Conservation (phyloP, 2,329 filamentous ascomycete species). For the Trichoderma afroharzianum region DNA sequence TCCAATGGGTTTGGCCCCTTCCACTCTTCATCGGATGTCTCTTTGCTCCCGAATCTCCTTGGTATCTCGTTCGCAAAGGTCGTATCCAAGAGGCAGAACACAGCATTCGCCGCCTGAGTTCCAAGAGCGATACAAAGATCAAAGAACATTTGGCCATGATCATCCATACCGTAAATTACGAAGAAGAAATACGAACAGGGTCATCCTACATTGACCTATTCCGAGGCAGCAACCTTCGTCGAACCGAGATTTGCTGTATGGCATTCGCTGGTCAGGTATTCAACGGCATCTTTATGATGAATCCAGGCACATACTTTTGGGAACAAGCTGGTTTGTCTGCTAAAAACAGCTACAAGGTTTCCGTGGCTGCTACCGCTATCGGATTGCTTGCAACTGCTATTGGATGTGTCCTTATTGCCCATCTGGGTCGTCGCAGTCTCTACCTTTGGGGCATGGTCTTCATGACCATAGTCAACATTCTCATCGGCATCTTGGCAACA, state of each 20-base stretch:
- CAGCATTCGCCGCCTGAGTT: conserved; percentile 1
- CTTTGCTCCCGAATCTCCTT: conserved; percentile 40
- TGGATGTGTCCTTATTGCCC: conserved; percentile 38
- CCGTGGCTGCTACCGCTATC: conserved; percentile 5
- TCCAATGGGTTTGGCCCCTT: conserved; percentile 48
- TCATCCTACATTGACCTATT: conserved; percentile 44
- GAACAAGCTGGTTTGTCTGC: conserved; percentile 5
- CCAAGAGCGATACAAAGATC: not conserved
- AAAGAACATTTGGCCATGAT: conserved; percentile 36
- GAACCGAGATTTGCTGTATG: conserved; percentile 46
- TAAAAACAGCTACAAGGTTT: conserved; percentile 12
- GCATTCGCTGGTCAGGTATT: conserved; percentile 8
- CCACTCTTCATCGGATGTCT: conserved; percentile 37
- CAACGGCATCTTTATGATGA: conserved; percentile 12
- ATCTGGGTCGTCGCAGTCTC: conserved; percentile 44
- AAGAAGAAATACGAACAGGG: conserved; percentile 33
- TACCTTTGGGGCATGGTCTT: conserved; percentile 42
- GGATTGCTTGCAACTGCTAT: conserved; percentile 37
- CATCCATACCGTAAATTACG: conserved; percentile 40
- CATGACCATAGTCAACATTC: conserved; percentile 31
- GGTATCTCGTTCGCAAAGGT: conserved; percentile 12
- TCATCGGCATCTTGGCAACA: conserved; percentile 35
- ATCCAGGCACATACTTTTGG: conserved; percentile 13
- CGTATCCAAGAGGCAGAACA: not conserved
- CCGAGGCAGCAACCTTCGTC: conserved; percentile 40